Base-by-base conservation (phyloP, 495 filamentous ascomycete species). In the Friedmanniomyces simplex region DNA sequence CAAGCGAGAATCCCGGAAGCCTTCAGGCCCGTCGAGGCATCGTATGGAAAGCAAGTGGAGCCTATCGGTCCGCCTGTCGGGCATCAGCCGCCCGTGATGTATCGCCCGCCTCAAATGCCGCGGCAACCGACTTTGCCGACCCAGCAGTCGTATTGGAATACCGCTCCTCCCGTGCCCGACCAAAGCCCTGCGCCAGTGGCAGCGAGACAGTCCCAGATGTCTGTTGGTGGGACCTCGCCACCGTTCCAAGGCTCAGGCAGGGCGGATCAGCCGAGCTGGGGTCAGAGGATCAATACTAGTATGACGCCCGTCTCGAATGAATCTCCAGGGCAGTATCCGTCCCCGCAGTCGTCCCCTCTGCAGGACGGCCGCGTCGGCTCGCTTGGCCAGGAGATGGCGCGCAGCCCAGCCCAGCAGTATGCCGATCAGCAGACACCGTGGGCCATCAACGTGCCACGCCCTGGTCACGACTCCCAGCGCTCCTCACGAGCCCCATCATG, bases 381-480 rank as follows among this genome's bases (percentile, higher is more conserved):
- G 14, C 21, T 54, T 20, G 41, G 39, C 22, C 13, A 54, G 30
- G 50, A 54, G 34, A 28, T 47, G 10, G 34, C 54, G 0, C 54
- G 48, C 12, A 45, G 34, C 28, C 59, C 59, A 28, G 55, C 60
- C 16, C 48, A 41, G 21, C 7, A 14, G 1, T 55, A 56, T 21
- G 36, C 25, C 20, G 52, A 58, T 14, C 60, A 62, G 45, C 60
- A 62, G 50, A 58, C 54, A 24, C 54, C 55, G 16, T 62, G 50
- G 47, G 21, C 37, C 18, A 49, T 53, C 50, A 21, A 28, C 24
- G 12, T 59, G 22, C 57, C 50, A 16, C 26, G 37, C 39, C 21
- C 32, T 16, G 37, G n/a, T 18, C 2, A 3, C 12, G 52, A 43
- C 39, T 16, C 39, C 18, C 39, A 13, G 3, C 13, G 14, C 2